phyloP scores from a whole-genome alignment of 108 stramenopile species.

The Cyclotella baltica region DNA sequence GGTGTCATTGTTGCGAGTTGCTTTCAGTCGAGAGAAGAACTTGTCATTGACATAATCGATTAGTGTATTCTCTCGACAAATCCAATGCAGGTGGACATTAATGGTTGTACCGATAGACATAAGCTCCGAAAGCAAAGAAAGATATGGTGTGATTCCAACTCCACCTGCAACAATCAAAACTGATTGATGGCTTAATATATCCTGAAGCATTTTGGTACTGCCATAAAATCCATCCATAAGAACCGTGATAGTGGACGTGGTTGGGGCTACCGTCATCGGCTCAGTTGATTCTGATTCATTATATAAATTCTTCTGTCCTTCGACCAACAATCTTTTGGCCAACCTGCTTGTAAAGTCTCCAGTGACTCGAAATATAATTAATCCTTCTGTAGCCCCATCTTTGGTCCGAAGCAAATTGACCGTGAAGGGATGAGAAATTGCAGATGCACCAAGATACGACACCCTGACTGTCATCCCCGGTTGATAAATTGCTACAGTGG shows the following conservation, averaged over 20 bases:
- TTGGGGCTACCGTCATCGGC: not conserved
- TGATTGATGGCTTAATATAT: conserved; percentile 27
- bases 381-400: not conserved
- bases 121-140: conserved; percentile 32
- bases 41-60: not conserved
- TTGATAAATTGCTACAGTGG: conserved; percentile 52
- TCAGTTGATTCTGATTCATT: not conserved
- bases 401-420: not conserved
- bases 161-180: conserved; percentile 45
- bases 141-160: conserved; percentile 34
- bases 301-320: not conserved
- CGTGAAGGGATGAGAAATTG: conserved; percentile 5
- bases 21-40: conserved; percentile 1
- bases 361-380: not conserved
- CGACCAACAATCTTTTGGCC: not conserved
- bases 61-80: not conserved
- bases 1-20: not conserved
- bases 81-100: conserved; percentile 5
- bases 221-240: conserved; percentile 33
- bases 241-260: conserved; percentile 4
- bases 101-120: not conserved
- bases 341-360: not conserved
- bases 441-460: not conserved
- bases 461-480: conserved; percentile 1
- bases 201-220: conserved; percentile 7